Evolutionary conservation across 106 monocot genomes (phyloP), one percentile per base, ranked within the genome.

Genomic region (Chionographis japonica): DNA sequence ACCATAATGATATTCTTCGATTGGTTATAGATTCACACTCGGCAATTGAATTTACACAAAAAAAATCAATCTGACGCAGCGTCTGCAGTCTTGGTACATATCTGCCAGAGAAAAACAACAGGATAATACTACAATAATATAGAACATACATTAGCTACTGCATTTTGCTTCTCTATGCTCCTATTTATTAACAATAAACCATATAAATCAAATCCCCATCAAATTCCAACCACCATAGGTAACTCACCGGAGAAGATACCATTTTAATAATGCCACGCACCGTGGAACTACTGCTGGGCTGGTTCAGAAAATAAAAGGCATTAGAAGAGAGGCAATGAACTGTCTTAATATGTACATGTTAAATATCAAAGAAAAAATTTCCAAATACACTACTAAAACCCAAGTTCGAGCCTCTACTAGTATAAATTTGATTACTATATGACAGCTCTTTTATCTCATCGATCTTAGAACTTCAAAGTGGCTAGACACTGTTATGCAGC

Each of bases 211-310:
- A 42, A 68, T 19, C 40, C 9, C 39, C 65, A 61, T 50, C 42
- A 67, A 68, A 42, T 58, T 35, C 3, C 2, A 67, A 58, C 15
- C 16, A 69, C 6, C 59, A 62, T 40, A 40, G 6, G 55, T 50
- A 81, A 63, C 83, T 79, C 76, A 98, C 98, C 93, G 72, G 35
- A 93, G 80, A 70, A 98, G 92, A 77, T 88, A 98, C 12, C 74
- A 80, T 67, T 98, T 98, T 76, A 98, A 77, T 37, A 98, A 62
- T 39, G 83, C 79, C 40, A 93, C 81, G 55, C 98, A 98, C 39
- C 90, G 80, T 35, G 93, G 81, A 65, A 98, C 87, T 58, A 98
- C 93, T 50, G 93, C 90, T 43, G 98, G 98, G 75, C 98, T 98
- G 90, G 68, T 75, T 20, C 37, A 71, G 73, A 60, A 74, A 71